Conservation (phyloP, 495 filamentous ascomycete genomes). For the Aspergillus indologenus region DNA sequence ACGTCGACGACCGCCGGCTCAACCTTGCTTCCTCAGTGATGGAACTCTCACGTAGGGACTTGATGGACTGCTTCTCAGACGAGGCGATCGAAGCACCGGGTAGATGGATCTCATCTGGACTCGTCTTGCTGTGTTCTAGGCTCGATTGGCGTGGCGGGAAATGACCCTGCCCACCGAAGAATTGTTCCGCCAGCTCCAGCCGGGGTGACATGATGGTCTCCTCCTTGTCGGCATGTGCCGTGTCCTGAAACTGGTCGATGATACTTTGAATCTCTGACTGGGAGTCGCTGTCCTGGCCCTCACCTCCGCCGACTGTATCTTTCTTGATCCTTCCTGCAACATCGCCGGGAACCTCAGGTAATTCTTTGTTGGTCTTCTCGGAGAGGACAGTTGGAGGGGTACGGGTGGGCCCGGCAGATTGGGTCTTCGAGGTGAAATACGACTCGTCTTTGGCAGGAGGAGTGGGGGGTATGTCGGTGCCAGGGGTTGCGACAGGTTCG, state of each 20-base stretch:
- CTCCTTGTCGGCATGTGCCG: slow-evolving; percentile 59
- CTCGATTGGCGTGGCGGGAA: slow-evolving; percentile 84
- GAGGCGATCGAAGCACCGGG: slow-evolving; percentile 17
- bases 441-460: slow-evolving; percentile 48
- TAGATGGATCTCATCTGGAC: slow-evolving; percentile 1
- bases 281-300: slow-evolving; percentile 57
- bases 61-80: slow-evolving; percentile 20
- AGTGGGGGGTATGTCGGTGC: slow-evolving; percentile 30
- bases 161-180: slow-evolving; percentile 58
- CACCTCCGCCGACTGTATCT: slow-evolving; percentile 46
- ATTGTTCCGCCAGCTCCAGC: slow-evolving; percentile 67
- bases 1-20: slow-evolving; percentile 48
- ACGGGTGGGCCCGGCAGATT: slow-evolving; percentile 53
- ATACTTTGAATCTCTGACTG: slow-evolving; percentile 91
- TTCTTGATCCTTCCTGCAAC: slow-evolving; percentile 49
- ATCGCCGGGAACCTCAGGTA: slow-evolving; percentile 53
- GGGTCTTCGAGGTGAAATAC: slow-evolving; percentile 64
- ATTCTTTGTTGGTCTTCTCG: slow-evolving; percentile 48
- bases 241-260: slow-evolving; percentile 79
- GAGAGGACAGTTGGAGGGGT: slow-evolving; percentile 36
- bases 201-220: slow-evolving; percentile 82
- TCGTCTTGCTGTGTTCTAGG: slow-evolving; percentile 59
- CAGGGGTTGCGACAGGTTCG: slow-evolving; percentile 15
- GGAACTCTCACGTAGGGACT: slow-evolving; percentile 17
- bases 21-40: slow-evolving; percentile 38